These are phyloP conservation scores for Panaeolus papilionaceus DNA, from an alignment of 768 basidiomycete species.

Conservation along the genomic window DNA sequence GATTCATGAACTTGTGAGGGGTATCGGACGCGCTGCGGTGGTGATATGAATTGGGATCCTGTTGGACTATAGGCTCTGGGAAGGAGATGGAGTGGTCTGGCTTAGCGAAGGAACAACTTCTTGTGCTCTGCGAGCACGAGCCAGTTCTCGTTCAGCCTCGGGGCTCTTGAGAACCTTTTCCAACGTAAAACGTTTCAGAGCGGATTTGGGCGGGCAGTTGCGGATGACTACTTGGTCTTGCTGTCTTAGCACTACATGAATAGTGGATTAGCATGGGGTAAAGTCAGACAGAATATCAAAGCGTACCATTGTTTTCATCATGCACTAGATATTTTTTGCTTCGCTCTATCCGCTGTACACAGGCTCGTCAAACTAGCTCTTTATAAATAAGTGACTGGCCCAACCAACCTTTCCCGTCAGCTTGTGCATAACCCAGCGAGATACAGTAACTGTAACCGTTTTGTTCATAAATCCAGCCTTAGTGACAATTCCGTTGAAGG, in stretches of 20 bases:
- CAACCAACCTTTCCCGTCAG: constrained; percentile 74
- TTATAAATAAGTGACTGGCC: constrained; percentile 26
- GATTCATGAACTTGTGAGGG: not conserved
- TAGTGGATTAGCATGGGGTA: constrained; percentile 16
- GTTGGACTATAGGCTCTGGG: not conserved
- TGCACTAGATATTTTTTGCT: constrained; percentile 83
- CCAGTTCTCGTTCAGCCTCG: constrained; percentile 60
- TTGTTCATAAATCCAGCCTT: constrained; percentile 86
- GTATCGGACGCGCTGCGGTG: constrained; percentile 9
- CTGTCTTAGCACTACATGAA: constrained; percentile 58
- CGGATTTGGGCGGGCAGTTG: constrained; percentile 83
- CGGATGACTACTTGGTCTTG: constrained; percentile 80
- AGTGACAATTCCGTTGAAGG: constrained; percentile 75
- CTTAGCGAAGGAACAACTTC: constrained; percentile 19
- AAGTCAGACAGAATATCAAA: not conserved
- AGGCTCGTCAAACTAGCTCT: constrained; percentile 9
- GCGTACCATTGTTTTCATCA: constrained; percentile 74
- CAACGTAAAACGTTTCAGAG: constrained; percentile 76
- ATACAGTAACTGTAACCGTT: constrained; percentile 84
- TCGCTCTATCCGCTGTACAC: constrained; percentile 66
- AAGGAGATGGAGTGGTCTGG: not conserved
- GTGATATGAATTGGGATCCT: constrained; percentile 18
- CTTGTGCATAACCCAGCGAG: constrained; percentile 74
- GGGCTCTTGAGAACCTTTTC: constrained; percentile 74
- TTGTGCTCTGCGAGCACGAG: constrained; percentile 34